A percentile compares a stretch with the other conserved stretches of the same genome.
phyloP scores from a whole-genome alignment of 23 red algal genomes.

The Gracilaria domingensis region DNA sequence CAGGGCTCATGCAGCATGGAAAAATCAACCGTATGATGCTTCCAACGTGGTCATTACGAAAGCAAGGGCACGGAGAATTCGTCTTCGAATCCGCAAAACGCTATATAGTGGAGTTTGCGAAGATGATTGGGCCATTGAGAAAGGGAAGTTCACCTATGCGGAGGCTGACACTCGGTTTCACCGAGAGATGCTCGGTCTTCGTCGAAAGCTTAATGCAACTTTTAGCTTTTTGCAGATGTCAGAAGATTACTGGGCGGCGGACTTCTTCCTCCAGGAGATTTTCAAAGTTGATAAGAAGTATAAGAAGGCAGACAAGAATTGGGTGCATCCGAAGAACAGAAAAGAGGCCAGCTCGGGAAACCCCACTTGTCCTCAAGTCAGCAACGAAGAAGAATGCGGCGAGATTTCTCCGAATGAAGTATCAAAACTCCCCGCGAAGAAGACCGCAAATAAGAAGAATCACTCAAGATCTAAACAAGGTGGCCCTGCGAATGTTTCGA shows the following conservation, averaged over 20 bases:
- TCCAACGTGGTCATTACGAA: not conserved
- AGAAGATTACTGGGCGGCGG: slow-evolving; percentile 9
- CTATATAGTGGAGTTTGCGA: not conserved
- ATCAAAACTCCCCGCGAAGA: too few relatives aligned
- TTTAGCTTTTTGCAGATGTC: slow-evolving; percentile 4
- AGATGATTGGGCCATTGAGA: not conserved
- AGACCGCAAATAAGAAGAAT: too few relatives aligned
- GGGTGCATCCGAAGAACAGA: too few relatives aligned
- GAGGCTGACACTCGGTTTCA: not conserved
- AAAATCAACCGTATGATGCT: not conserved
- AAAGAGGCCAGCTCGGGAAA: too few relatives aligned
- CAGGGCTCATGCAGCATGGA: not conserved
- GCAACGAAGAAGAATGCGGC: too few relatives aligned
- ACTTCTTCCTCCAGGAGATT: too few relatives aligned
- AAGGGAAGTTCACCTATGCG: not conserved
- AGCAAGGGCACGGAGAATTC: not conserved
- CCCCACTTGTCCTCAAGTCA: too few relatives aligned
- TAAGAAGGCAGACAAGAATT: not conserved
- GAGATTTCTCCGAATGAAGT: too few relatives aligned
- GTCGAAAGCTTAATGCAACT: not conserved
- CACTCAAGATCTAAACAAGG: too few relatives aligned
- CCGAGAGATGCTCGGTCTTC: not conserved
- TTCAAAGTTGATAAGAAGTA: not conserved
- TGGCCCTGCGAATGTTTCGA: too few relatives aligned
- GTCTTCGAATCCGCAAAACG: not conserved